phyloP scores from a whole-genome alignment of 202 grass and related monocot genomes.

The Cymbopogon flexuosus region DNA sequence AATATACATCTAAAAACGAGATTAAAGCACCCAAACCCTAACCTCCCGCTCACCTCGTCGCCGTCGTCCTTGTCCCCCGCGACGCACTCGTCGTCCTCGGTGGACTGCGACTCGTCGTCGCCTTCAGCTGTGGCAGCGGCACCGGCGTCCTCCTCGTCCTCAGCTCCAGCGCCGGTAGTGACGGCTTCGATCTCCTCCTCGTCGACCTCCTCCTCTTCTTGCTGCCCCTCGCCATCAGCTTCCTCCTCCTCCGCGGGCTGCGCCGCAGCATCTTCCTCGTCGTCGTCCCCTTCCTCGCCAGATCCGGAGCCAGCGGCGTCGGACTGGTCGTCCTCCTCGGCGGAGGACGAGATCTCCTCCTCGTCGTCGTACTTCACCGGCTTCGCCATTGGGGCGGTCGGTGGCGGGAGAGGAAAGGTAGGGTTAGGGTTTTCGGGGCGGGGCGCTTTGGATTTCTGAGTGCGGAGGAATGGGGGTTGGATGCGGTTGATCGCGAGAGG shows the following conservation, averaged over 20 bases:
- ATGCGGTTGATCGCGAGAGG: background rate
- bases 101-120: conserved; percentile 51
- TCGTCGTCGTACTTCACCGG: conserved; percentile 64
- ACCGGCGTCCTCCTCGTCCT: conserved; percentile 43
- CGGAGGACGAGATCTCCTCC: conserved; percentile 44
- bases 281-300: conserved; percentile 32
- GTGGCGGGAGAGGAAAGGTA: background rate
- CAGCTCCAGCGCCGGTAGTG: conserved; percentile 43
- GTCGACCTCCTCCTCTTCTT: conserved; percentile 49
- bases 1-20: background rate
- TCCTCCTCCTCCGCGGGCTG: conserved; percentile 35
- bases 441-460: background rate
- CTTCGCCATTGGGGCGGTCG: conserved; percentile 42
- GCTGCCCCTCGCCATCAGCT: background rate
- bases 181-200: conserved; percentile 91
- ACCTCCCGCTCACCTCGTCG: conserved; percentile 14
- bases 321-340: conserved; percentile 45
- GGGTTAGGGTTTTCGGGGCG: conserved; percentile 37
- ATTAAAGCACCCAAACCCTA: conserved; percentile 26
- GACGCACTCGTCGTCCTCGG: conserved; percentile 58
- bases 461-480: background rate
- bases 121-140: conserved; percentile 22
- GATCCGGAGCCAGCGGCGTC: conserved; percentile 43
- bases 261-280: conserved; percentile 31
- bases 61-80: conserved; percentile 11